Conservation (phyloP, 2,329 filamentous ascomycete species). For the Nigrospora sphaerica region DNA sequence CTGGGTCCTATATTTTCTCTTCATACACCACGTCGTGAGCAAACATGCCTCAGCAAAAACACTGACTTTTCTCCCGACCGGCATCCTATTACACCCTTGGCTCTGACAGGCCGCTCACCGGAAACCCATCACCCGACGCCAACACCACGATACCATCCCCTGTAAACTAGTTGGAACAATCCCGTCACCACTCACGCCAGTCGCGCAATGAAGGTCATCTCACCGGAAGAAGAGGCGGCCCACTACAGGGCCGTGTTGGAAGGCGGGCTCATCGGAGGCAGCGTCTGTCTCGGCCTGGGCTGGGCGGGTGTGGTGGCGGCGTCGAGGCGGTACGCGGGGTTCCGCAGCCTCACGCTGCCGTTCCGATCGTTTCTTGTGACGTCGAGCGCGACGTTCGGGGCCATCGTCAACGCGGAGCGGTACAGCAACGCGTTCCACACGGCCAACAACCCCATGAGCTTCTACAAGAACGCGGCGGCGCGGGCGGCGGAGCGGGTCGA, state of each 20-base stretch:
- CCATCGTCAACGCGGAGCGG: constrained; percentile 85
- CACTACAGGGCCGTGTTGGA: constrained; percentile 79
- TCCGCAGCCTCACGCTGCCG: constrained; percentile 79
- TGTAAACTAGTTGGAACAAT: too few relatives aligned
- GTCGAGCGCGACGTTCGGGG: constrained; percentile 73
- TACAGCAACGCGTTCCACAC: constrained; percentile 58
- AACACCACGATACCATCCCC: too few relatives aligned
- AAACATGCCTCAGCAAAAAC: too few relatives aligned
- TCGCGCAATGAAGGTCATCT: constrained; percentile 82
- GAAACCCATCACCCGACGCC: too few relatives aligned
- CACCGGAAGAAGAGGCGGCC: constrained; percentile 81
- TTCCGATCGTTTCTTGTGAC: constrained; percentile 88
- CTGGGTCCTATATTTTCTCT: too few relatives aligned
- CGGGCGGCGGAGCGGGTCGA: constrained; percentile 47
- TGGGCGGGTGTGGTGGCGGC: constrained; percentile 59
- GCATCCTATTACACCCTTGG: too few relatives aligned
- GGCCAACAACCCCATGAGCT: constrained; percentile 57
- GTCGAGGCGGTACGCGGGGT: constrained; percentile 64
- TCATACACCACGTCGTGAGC: too few relatives aligned
- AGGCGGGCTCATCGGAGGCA: constrained; percentile 70
- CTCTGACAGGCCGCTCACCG: too few relatives aligned
- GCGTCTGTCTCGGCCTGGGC: constrained; percentile 61
- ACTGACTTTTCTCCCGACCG: too few relatives aligned
- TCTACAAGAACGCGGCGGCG: constrained; percentile 58
- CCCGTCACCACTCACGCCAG: too few relatives aligned